Base-by-base conservation (phyloP, 129 eudicot genomes). In the Scalesia atractyloides region DNA sequence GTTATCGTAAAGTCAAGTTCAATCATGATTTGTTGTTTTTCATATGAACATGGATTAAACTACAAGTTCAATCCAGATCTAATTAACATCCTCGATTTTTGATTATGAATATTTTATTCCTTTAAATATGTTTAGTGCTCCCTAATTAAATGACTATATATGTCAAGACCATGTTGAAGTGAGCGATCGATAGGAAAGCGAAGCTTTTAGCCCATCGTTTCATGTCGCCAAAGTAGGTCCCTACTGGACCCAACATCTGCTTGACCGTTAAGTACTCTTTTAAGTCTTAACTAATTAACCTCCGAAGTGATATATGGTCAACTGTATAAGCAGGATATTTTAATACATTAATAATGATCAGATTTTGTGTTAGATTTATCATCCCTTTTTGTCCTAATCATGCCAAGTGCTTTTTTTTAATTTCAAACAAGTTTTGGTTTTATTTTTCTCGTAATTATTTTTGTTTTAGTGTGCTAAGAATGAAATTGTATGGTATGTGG, bases 151-250 rank as follows among this genome's bases (percentile, higher is more conserved):
- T 61, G 78, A 79, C 74, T 77, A 58, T 22, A 58, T 22, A 48
- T 22, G 24, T 20, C 51, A 44, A 24, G 30, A 48, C 37, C 62
- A 66, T 41, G 57, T 47, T 20, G 26, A n/a, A 37, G 39, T 58
- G 60, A 69, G 64, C 22, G 66, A 69, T 19, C 53, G 61, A 56
- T 61, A 76, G 60, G 76, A 61, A 75, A 41, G 37, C 59, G 39
- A 76, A 75, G 76, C 89, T 84, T 87, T 84, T 84, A 72, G 89
- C 86, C 93, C 87, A 82, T 84, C 89, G 75, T 77, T 74, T 84
- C 89, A 22, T 84, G 89, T 87, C 87, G 47, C 82, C 73, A 15
- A 3, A 43, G 73, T 86, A 84, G 91, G 91, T 20, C 75, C 91
- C 61, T 7, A 22, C n/a, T 58, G 16, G 16, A 22, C 13, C 37